Base-by-base conservation (phyloP, 129 eudicot species). In the Cynara cardunculus region DNA sequence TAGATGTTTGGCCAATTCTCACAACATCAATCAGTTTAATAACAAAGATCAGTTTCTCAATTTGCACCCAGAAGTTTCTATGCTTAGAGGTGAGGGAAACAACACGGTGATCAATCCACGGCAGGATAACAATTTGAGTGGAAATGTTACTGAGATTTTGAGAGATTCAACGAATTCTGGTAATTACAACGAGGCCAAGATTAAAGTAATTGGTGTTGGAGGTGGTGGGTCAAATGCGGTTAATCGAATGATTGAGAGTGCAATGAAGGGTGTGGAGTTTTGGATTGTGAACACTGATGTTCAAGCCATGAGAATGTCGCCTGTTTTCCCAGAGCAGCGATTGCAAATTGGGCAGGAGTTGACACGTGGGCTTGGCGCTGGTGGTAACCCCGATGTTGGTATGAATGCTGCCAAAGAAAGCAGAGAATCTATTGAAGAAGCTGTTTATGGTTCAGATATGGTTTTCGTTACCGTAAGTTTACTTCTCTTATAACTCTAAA, bases 151-250 rank as follows among this genome's bases (percentile, higher is more conserved):
- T 0, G 90, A 92, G 80, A 90, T 83, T 74, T 80, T 84, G 79
- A 76, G 82, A 66, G 94, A 95, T 75, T 25, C 85, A 5, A 39
- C 90, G 13, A 72, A 66, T 70, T 77, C 80, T 7, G 86, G 78
- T 78, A 77, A 78, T 72, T 87, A 81, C 77, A 95, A 90, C 25
- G 97, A 82, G 83, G 99, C 99, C 37, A 96, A 84, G 87, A 93
- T 95, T 85, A 95, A 95, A 76, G 99, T 95, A 44, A 86, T 95
- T 65, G 99, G 99, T 37, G 97, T 95, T 70, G 99, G 99, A 32
- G 99, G 99, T 32, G 97, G 97, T 24, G 99, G 99, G n/a, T 95
- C 99, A 6, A 92, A 96, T 92, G 99, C 98, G 12, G 99, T 95
- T 28, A 95, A 95, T 84, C 91, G 99, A 7, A 92, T 96, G 99